These are phyloP conservation scores for Salmacisia buchloeana DNA, from an alignment of 1,284 basidiomycete species.

Conservation along the genomic window DNA sequence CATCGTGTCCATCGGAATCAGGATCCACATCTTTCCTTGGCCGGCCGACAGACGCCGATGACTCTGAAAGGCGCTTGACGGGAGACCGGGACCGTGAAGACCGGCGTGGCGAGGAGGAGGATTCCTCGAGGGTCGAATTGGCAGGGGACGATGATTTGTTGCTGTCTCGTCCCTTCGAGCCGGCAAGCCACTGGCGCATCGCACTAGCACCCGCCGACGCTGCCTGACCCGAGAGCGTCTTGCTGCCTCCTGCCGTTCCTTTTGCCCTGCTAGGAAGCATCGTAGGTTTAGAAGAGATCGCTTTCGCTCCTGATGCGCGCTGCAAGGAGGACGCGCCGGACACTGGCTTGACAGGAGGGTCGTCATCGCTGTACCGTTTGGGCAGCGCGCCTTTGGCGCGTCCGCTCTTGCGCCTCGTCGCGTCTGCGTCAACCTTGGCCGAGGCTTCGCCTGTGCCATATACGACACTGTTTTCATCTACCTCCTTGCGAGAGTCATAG, in stretches of 20 bases:
- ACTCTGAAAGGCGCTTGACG: too few species aligned
- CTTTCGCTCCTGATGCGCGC: too few species aligned
- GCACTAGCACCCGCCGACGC: background rate
- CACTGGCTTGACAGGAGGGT: background rate
- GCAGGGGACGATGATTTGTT: background rate
- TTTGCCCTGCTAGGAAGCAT: background rate
- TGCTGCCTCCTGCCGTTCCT: background rate
- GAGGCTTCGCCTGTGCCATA: conserved; percentile 4
- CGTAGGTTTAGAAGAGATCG: background rate
- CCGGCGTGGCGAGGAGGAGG: too few species aligned
- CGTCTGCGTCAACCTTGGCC: background rate
- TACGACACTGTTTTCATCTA: background rate
- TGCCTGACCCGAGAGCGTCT: background rate
- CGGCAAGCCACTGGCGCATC: conserved; percentile 4
- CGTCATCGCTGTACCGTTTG: background rate
- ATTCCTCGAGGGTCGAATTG: too few species aligned
- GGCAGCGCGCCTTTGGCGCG: background rate
- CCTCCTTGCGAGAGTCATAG: background rate
- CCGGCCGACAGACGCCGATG: too few species aligned
- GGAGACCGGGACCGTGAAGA: too few species aligned
- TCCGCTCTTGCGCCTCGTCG: background rate
- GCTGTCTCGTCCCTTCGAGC: background rate
- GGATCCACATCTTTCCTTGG: too few species aligned
- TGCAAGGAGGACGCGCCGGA: too few species aligned
- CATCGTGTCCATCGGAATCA: too few species aligned